Evolutionary conservation across 169 alveolate species (phyloP).

Genomic region (Plasmodium gallinaceum): DNA sequence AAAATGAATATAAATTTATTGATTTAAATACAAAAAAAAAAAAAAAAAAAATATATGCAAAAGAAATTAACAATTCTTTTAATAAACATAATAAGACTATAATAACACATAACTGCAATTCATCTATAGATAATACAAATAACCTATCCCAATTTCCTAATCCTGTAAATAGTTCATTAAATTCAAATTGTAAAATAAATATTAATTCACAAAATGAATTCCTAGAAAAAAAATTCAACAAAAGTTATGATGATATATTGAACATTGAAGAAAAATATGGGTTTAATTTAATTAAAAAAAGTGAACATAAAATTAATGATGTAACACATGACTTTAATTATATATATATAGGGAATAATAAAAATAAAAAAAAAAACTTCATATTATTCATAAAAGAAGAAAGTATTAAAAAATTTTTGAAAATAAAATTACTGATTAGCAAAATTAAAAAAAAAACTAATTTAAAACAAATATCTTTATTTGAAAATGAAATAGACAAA

Average conservation of each 20-base stretch:
- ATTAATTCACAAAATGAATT: no score
- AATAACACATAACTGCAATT: no score
- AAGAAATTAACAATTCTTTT: no score
- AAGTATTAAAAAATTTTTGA: conserved; percentile 52
- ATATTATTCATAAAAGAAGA: conserved; percentile 66
- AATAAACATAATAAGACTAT: no score
- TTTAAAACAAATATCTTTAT: conserved; percentile 56
- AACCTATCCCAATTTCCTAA: no score
- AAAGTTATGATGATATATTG: neutral
- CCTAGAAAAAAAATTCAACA: neutral
- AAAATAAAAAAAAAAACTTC: conserved; percentile 6
- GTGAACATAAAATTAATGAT: conserved; percentile 67
- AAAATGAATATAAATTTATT: no score
- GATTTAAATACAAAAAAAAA: no score
- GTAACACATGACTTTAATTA: conserved; percentile 70
- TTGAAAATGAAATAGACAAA: conserved; percentile 66
- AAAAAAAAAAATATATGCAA: no score
- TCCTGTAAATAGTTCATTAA: no score
- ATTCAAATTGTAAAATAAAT: no score
- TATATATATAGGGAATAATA: conserved; percentile 53
- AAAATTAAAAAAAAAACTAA: conserved; percentile 58
- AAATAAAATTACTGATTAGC: conserved; percentile 52
- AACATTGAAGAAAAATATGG: conserved; percentile 73
- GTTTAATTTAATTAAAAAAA: conserved; percentile 62
- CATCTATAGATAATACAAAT: no score